A percentile compares a stretch with the other conserved stretches of the same genome.
Evolutionary conservation across 2,329 filamentous ascomycete species (phyloP).

Genomic region (Phialemonium atrogriseum): DNA sequence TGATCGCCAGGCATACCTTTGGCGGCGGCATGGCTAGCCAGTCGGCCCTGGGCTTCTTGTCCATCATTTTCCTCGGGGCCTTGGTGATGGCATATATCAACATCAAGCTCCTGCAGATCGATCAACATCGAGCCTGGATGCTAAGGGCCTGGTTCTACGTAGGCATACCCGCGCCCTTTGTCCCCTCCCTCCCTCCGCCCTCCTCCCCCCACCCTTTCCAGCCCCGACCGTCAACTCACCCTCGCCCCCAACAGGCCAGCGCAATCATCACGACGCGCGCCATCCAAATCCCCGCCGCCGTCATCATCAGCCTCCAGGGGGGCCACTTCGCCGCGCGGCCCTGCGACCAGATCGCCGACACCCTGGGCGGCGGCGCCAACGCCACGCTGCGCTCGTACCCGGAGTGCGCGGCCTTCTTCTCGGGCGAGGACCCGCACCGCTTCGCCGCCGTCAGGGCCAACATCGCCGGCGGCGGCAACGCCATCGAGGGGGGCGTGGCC

Average conservation of each 20-base stretch:
- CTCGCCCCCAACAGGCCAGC: constrained; percentile 27
- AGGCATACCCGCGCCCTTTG: no score
- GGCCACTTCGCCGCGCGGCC: constrained; percentile 21
- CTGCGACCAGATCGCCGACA: constrained; percentile 43
- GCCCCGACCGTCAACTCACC: no score
- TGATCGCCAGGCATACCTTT: constrained; percentile 42
- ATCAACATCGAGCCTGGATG: constrained; percentile 59
- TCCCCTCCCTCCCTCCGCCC: no score
- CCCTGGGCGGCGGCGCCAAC: constrained; percentile 21
- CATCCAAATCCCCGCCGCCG: constrained; percentile 33
- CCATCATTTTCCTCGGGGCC: constrained; percentile 33
- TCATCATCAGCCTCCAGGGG: constrained; percentile 23
- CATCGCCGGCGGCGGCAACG: constrained; percentile 18
- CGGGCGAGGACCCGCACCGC: constrained; percentile 16
- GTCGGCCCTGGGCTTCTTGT: constrained; percentile 30
- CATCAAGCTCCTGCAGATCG: constrained; percentile 52
- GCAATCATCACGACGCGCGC: constrained; percentile 44
- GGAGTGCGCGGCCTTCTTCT: constrained; percentile 30
- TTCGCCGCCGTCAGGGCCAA: constrained; percentile 24
- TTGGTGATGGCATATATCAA: constrained; percentile 43
- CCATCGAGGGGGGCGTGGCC: constrained; percentile 27
- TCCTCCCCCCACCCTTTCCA: no score
- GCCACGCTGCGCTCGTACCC: constrained; percentile 30
- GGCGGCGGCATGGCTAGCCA: constrained; percentile 47
- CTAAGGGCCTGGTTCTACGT: constrained; percentile 44